Conservation (phyloP, 179 eudicot species). For the Monotropa hypopitys region DNA sequence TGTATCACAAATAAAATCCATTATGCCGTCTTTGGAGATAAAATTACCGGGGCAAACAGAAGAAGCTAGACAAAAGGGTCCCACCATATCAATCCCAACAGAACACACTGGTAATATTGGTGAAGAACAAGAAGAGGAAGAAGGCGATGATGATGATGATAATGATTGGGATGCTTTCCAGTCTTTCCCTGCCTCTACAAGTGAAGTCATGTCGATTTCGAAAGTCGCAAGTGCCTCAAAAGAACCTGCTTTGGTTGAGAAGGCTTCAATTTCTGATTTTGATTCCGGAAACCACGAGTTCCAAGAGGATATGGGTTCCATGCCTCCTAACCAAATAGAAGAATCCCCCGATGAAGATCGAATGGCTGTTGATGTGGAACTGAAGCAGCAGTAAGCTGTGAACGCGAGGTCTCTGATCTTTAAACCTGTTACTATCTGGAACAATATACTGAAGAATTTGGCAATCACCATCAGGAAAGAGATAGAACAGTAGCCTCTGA, state of each 20-base stretch:
- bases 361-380: background rate
- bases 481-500: background rate
- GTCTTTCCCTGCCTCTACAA: constrained; percentile 67
- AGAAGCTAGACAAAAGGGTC: constrained; percentile 20
- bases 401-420: constrained; percentile 5
- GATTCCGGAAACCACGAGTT: background rate
- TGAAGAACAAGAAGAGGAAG: constrained; percentile 23
- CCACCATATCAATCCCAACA: constrained; percentile 17
- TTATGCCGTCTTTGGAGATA: constrained; percentile 43
- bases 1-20: constrained; percentile 26
- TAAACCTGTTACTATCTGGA: background rate
- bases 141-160: constrained; percentile 33
- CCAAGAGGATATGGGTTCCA: constrained; percentile 6
- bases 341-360: background rate
- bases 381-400: background rate
- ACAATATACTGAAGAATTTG: background rate
- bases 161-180: constrained; percentile 80
- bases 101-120: constrained; percentile 15
- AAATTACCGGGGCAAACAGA: constrained; percentile 56
- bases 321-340: background rate
- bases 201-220: constrained; percentile 24
- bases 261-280: constrained; percentile 7
- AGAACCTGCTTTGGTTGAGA: constrained; percentile 7
- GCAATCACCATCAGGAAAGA: constrained; percentile 3
- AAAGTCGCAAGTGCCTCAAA: constrained; percentile 14